Base-by-base conservation (phyloP, 108 stramenopile species). In the Skeletonema grethae region DNA sequence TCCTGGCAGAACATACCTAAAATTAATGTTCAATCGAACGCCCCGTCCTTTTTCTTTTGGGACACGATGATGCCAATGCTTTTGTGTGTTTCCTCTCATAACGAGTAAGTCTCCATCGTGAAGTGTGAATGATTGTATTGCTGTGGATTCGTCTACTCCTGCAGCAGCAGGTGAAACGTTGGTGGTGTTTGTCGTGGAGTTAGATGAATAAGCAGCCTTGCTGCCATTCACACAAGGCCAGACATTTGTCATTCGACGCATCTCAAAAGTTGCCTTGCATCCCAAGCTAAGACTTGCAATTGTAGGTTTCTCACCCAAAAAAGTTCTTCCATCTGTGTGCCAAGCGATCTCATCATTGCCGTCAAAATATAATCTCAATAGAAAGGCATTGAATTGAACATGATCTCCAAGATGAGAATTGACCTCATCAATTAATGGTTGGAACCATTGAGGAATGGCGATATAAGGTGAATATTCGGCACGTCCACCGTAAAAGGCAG, bases 61-160 rank as follows among this genome's bases (percentile, higher is more conserved):
- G 69, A 67, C 74, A 28, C 68, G 58, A 43, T 75, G 74, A 61
- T 75, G 74, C 74, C 74, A 75, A 67, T 75, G 59, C n/a, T 70
- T 56, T 45, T 75, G 74, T 16, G 74, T 75, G 28, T 75, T 32
- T 22, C 74, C 68, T 13, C 65, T 28, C 74, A 75, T 75, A 12
- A 75, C 65, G 4, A 75, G 43, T 25, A 75, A 43, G 32, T 67
- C 65, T 22, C 74, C 68, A 35, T 75, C 68, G 9, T 32, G 8
- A 0, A 65, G 61, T 5, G 38, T 56, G 22, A 70, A 75, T 13
- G 38, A 24, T 34, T 61, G 31, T 7, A 29, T 30, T 9, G 67
- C 29, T 30, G 74, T 70, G 22, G 32, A 10, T 28, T 30, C 12
- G 41, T 73, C 72, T 4, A 67, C 65, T 12, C 65, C 60, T 24